Conservation (phyloP, 257 asterid genomes). For the Solanum corneliomulleri region DNA sequence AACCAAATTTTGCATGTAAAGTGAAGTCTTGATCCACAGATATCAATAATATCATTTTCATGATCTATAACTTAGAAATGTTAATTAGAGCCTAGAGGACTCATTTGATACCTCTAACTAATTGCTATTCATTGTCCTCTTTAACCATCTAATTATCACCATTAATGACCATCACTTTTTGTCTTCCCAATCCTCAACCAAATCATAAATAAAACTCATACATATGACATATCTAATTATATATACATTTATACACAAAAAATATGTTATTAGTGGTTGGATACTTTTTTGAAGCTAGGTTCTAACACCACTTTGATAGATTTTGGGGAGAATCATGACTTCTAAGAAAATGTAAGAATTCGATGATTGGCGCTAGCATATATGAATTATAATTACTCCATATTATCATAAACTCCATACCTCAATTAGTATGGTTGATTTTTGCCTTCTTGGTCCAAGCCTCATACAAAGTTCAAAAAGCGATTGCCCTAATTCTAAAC, state of each 20-base stretch:
- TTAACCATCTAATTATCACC: neutral
- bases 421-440: neutral
- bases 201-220: neutral
- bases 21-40: neutral
- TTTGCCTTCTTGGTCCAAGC: neutral
- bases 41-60: neutral
- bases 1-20: no score
- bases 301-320: neutral
- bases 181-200: neutral
- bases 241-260: neutral
- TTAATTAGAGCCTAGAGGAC: neutral
- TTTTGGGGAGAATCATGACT: neutral
- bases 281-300: neutral
- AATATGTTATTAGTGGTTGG: neutral
- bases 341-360: neutral
- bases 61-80: neutral
- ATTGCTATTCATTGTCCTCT: neutral
- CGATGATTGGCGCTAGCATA: neutral
- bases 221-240: neutral
- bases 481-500: no score
- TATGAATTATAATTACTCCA: neutral
- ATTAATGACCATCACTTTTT: neutral
- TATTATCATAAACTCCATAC: neutral
- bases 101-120: neutral
- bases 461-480: neutral